These are phyloP conservation scores for Asterochloris sp. DNA, from an alignment of 139 green algal species.

Conservation along the genomic window DNA sequence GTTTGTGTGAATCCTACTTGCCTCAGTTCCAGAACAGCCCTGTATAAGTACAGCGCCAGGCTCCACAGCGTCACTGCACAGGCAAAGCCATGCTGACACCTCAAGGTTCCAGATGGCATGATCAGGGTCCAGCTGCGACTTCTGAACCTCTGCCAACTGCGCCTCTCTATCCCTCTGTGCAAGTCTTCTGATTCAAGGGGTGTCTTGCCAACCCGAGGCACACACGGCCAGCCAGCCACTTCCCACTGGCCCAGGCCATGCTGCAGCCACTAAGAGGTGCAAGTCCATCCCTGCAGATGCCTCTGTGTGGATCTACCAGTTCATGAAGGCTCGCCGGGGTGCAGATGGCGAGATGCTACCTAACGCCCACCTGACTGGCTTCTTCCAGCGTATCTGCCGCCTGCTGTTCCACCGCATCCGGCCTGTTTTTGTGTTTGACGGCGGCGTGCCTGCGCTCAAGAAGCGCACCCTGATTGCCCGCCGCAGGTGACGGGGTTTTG, in stretches of 20 bases:
- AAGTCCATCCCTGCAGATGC: conserved; percentile 68
- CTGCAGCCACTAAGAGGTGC: background rate
- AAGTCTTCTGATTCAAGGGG: too few species aligned
- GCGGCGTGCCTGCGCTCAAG: conserved; percentile 92
- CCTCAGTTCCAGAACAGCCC: too few species aligned
- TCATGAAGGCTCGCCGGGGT: conserved; percentile 95
- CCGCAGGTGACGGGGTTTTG: conserved; percentile 22
- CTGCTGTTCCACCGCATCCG: conserved; percentile 90
- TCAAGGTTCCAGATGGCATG: too few species aligned
- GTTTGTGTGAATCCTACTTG: too few species aligned
- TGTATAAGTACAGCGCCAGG: too few species aligned
- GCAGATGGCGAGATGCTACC: conserved; percentile 85
- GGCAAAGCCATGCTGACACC: too few species aligned
- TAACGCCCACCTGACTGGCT: conserved; percentile 95
- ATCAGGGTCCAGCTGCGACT: too few species aligned
- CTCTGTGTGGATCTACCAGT: conserved; percentile 96
- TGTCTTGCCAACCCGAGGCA: background rate
- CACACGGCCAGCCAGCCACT: too few species aligned
- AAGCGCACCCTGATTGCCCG: conserved; percentile 70
- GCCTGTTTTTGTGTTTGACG: conserved; percentile 99
- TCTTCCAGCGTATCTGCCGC: conserved; percentile 94
- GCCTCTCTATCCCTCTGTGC: too few species aligned
- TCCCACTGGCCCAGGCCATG: background rate
- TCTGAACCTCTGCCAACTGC: too few species aligned
- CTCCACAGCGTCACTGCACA: too few species aligned